Base-by-base conservation (phyloP, 139 green algal genomes). In the Coelastrella sp. region DNA sequence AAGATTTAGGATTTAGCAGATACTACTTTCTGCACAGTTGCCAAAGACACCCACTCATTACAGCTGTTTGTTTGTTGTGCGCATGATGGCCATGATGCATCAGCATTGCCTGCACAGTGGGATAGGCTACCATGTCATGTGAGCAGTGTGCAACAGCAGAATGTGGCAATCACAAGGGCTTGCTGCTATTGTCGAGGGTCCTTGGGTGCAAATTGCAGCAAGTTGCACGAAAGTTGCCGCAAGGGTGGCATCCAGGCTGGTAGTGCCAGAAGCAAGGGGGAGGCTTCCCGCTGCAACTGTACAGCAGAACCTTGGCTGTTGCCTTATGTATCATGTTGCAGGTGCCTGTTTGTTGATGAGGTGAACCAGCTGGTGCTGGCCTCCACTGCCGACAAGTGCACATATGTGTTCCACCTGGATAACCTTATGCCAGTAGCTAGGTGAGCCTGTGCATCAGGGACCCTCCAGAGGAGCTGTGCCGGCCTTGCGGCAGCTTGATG, bases 301-400 rank as follows among this genome's bases (percentile, higher is more conserved):
- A 49, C 35, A 49, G 35, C 35, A 5, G 35, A 49, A 1, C 35
- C 35, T 49, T 49, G 35, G 35, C 35, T 1, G 35, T 1, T 49
- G 1, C 65, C 35, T 12, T 70, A 15, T 25, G 7, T 65, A 15
- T 78, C 20, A 7, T 66, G 63, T 76, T 17, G 25, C 78, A 87
- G 65, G 93, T 94, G 82, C 80, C 86, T 97, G 74, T 96, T 93
- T 89, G 95, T 96, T 60, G 95, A 97, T 90, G 87, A 93, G 11
- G 63, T 73, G 15, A 96, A 96, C 81, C 7, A 90, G 56, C 88
- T 95, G 90, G 76, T 97, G 84, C 90, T 96, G 66, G 91, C 91
- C 1, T 82, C 91, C 27, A 96, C 94, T 88, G 87, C 95, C 27
- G 94, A 97, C 91, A 93, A 93, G 78, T 90, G 72, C 19, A 87